A percentile compares a stretch with the other conserved stretches of the same genome.
Evolutionary conservation across 2,329 filamentous ascomycete species (phyloP).

Genomic region (Aspergillus sp.): DNA sequence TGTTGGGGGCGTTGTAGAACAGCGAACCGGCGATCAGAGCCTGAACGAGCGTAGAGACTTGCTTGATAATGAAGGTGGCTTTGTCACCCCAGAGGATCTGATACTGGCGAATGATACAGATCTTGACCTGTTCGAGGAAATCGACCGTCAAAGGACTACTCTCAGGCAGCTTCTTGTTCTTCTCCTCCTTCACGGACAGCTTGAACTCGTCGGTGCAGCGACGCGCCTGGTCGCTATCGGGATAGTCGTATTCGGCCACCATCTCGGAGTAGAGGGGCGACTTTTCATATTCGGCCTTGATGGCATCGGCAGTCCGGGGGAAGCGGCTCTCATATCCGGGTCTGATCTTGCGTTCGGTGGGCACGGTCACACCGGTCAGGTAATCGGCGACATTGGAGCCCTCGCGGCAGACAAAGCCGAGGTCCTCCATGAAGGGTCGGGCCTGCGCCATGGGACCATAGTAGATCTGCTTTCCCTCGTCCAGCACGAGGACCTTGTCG

Average conservation of each 20-base stretch:
- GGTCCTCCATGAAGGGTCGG: constrained; percentile 61
- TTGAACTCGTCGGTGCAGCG: constrained; percentile 55
- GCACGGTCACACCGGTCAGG: constrained; percentile 64
- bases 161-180: constrained; percentile 53
- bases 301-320: constrained; percentile 42
- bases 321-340: constrained; percentile 45
- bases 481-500: constrained; percentile 68
- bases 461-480: constrained; percentile 65
- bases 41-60: constrained; percentile 56
- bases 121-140: constrained; percentile 56
- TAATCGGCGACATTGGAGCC: constrained; percentile 65
- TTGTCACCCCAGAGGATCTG: constrained; percentile 67
- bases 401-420: constrained; percentile 63
- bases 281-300: constrained; percentile 53
- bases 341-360: constrained; percentile 47
- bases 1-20: constrained; percentile 63
- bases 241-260: constrained; percentile 58
- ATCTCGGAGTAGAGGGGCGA: constrained; percentile 53
- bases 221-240: constrained; percentile 49
- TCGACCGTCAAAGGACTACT: constrained; percentile 57
- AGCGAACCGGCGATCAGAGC: constrained; percentile 65
- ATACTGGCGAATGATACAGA: constrained; percentile 60
- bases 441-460: constrained; percentile 62
- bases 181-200: constrained; percentile 54
- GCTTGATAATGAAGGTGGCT: constrained; percentile 62